Evolutionary conservation across 192 early-diverging fungal genomes (phyloP).

Genomic region (Jimgerdemannia flammicorona): DNA sequence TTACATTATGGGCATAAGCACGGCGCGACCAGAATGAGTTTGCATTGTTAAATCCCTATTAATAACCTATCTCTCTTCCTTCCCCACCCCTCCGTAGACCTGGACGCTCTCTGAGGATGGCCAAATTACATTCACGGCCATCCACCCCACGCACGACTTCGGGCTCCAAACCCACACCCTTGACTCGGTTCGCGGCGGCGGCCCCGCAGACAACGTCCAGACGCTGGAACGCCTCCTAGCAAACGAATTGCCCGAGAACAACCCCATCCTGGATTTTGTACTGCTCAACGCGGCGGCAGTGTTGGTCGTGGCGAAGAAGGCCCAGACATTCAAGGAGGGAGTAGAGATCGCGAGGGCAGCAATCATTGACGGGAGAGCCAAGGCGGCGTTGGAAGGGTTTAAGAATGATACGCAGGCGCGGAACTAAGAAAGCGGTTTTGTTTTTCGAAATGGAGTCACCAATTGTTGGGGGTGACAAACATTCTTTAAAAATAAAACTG

Average conservation of each 20-base stretch:
- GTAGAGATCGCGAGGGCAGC: slow-evolving; percentile 72
- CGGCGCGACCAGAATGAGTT: no score
- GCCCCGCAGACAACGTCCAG: slow-evolving; percentile 67
- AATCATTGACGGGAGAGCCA: slow-evolving; percentile 69
- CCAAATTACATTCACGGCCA: slow-evolving; percentile 55
- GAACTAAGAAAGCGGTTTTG: neutral
- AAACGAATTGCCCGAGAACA: slow-evolving; percentile 50
- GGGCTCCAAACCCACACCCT: slow-evolving; percentile 78
- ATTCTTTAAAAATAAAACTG: no score
- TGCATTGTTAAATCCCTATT: no score
- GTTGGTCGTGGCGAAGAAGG: slow-evolving; percentile 76
- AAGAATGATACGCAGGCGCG: slow-evolving; percentile 28
- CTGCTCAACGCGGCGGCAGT: slow-evolving; percentile 89
- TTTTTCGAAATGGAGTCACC: no score
- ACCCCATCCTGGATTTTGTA: slow-evolving; percentile 87
- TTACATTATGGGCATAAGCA: neutral
- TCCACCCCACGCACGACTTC: slow-evolving; percentile 81
- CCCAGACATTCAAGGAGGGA: slow-evolving; percentile 66
- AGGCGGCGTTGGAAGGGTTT: slow-evolving; percentile 61
- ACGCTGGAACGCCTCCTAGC: slow-evolving; percentile 68
- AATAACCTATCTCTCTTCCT: neutral
- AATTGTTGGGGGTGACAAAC: no score
- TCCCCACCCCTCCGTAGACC: slow-evolving; percentile 21
- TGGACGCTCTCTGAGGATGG: slow-evolving; percentile 73
- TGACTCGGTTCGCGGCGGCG: slow-evolving; percentile 63